Conservation (phyloP, 1,284 basidiomycete genomes). For the Amylostereum chailletii region DNA sequence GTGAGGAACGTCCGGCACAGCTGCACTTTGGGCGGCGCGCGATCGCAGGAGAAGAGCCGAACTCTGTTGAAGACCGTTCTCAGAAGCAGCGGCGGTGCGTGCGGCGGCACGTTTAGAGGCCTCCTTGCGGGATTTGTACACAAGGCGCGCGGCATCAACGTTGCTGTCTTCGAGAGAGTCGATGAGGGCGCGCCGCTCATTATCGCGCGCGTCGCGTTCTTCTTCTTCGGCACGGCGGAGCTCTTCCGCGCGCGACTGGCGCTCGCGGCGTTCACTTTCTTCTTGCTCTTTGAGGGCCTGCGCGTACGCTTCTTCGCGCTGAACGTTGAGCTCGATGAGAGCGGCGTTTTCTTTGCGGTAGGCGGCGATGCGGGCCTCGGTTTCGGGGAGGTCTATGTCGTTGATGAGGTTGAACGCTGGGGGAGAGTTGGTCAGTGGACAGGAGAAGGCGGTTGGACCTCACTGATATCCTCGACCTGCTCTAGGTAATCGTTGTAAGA, state of each 20-base stretch:
- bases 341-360: slow-evolving; percentile 79
- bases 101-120: slow-evolving; percentile 50
- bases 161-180: slow-evolving; percentile 71
- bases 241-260: slow-evolving; percentile 63
- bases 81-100: slow-evolving; percentile 32
- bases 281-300: slow-evolving; percentile 68
- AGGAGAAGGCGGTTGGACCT: slow-evolving; percentile 20
- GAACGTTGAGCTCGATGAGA: slow-evolving; percentile 71
- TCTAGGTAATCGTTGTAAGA: slow-evolving; percentile 97
- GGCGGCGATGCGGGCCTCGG: slow-evolving; percentile 75
- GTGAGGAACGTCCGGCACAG: slow-evolving; percentile 70
- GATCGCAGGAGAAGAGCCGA: slow-evolving; percentile 44
- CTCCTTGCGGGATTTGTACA: slow-evolving; percentile 62
- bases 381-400: slow-evolving; percentile 77
- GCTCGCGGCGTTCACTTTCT: slow-evolving; percentile 61
- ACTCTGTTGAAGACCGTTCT: slow-evolving; percentile 32
- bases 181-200: slow-evolving; percentile 66
- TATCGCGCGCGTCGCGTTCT: slow-evolving; percentile 70
- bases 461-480: slow-evolving; percentile 92
- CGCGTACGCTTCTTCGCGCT: slow-evolving; percentile 68
- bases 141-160: slow-evolving; percentile 58
- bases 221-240: slow-evolving; percentile 64
- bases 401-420: slow-evolving; percentile 94
- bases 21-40: slow-evolving; percentile 45
- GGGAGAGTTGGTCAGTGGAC: neutral